Evolutionary conservation across 805 yeast genomes (phyloP).

Genomic region (Jamesozyma lodderae): DNA sequence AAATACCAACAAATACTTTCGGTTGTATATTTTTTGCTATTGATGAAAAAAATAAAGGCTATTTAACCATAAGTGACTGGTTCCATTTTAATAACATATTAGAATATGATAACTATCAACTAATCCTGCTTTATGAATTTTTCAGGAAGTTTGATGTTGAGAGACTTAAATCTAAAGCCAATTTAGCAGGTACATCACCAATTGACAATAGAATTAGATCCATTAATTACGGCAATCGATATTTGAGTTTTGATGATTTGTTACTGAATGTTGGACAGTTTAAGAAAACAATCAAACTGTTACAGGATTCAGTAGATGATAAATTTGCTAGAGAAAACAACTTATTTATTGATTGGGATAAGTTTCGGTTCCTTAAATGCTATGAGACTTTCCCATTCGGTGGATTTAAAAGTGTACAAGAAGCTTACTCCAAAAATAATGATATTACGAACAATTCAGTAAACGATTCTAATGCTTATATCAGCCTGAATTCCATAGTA

Average conservation of each 20-base stretch:
- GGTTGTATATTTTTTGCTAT: constrained; percentile 74
- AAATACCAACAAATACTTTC: constrained; percentile 48
- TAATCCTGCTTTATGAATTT: constrained; percentile 45
- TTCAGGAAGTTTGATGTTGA: constrained; percentile 39
- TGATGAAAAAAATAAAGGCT: constrained; percentile 64
- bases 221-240: constrained; percentile 32
- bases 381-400: constrained; percentile 21
- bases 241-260: constrained; percentile 33
- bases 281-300: constrained; percentile 26
- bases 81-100: constrained; percentile 51
- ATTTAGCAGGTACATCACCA: background rate
- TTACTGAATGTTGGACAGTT: constrained; percentile 26
- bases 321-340: constrained; percentile 21
- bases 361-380: constrained; percentile 22
- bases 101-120: constrained; percentile 40
- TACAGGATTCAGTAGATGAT: constrained; percentile 28
- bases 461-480: constrained; percentile 18
- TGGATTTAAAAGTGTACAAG: background rate
- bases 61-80: constrained; percentile 63
- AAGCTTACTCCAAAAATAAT: background rate
- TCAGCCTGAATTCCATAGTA: constrained; percentile 34
- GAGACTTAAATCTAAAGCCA: constrained; percentile 9
- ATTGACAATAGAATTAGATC: constrained; percentile 19
- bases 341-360: constrained; percentile 30
- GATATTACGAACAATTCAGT: background rate